Evolutionary conservation across 805 yeast genomes (phyloP), one percentile per base, ranked within the genome.

Genomic region (Yarrowia divulgata): DNA sequence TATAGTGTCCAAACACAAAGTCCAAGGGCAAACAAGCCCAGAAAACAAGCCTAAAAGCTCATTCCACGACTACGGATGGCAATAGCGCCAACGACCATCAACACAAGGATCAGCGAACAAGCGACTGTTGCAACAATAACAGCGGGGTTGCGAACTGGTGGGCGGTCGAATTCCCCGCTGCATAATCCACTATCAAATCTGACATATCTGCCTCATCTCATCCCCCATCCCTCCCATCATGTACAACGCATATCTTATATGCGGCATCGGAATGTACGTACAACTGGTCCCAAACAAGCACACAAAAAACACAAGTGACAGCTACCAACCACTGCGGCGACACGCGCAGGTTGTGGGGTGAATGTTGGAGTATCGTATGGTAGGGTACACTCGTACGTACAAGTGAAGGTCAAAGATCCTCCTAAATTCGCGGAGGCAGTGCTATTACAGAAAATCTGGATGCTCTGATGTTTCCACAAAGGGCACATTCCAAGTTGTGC

Each of bases 131-230:
- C 37, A 34, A 34, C 37, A 34, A 34, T 34, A 39, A 39, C 12
- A 9, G 16, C 16, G 2, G 40, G 16, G 40, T 39, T 13, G 16
- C 43, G 14, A 14, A 40, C 18, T 6, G 40, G 43, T 16, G 43
- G 43, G 43, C 43, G 2, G 13, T 40, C 18, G 43, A 40, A 40
- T 18, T 14, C 14, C 8, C 29, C 8, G 48, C 18, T 12, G 48
- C 48, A 43, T 18, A 18, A 10, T 23, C 29, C 9, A n/a, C n/a
- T 13, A 6, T 43, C 29, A 23, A 43, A 43, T 18, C 2, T 19
- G 50, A 46, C 32, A 16, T 23, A 46, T 13, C 50, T 3, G 50
- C 48, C 50, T 46, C 50, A 46, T 46, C 50, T 19, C 50, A 46
- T 46, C 50, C 48, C 29, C 18, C 48, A 43, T 43, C 29, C 46